Base-by-base conservation (phyloP, 495 filamentous ascomycete genomes). In the Jackrogersella minutella region DNA sequence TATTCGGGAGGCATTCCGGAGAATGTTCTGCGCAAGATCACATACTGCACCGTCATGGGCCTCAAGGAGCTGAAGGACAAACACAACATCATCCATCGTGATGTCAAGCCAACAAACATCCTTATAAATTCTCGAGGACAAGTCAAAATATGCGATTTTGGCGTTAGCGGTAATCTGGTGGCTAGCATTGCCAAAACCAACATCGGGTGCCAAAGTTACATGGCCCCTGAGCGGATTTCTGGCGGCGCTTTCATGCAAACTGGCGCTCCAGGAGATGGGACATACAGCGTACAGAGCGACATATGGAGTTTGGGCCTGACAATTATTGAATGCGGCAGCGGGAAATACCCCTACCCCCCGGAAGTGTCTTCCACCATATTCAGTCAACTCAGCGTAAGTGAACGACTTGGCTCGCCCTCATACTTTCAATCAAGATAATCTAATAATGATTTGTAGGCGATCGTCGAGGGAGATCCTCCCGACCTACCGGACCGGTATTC, bases 301-400 rank as follows among this genome's bases (percentile, higher is more conserved):
- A 93, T 99, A 47, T 99, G 95, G 95, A 95, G 91, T 77, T 79
- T 99, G 68, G 95, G 96, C 26, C 77, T 99, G 65, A 94, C 91
- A 36, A 89, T 99, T 63, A 96, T 99, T 69, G 95, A 99, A 77
- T 99, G 96, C 74, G 94, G 93, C 16, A 87, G 97, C 84, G 95
- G 95, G 16, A 84, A 89, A 64, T 99, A 99, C 73, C 95, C 95
- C 3, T 99, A 99, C 72, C 96, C 95, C 10, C 95, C 95, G 1
- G 95, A 99, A 78, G 97, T 96, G 0, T 99, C 96, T 71, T 93
- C 93, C 75, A 98, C 97, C 68, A 98, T 99, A 51, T 98, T 98
- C 83, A 96, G 92, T 71, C 95, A 99, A 74, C 81, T 99, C 53
- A 94, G 91, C 73, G 95, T 98, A 83, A 88, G 95, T 89, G 10